Percentiles rank a stretch among this genome's conserved stretches.
These are phyloP conservation scores for Flaveria robusta DNA, from an alignment of 129 eudicot species.

Conservation along the genomic window DNA sequence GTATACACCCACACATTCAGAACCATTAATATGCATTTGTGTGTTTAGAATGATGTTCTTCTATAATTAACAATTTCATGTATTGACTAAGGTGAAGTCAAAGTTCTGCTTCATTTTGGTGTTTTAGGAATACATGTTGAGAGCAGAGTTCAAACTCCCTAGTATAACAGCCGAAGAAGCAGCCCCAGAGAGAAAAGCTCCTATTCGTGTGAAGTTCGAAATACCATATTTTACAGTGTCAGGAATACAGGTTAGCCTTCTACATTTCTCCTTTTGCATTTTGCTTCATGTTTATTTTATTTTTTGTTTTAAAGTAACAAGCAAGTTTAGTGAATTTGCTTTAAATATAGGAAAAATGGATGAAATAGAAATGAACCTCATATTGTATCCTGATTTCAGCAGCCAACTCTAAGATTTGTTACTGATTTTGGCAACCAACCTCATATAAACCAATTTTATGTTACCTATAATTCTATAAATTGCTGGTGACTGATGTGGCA, in stretches of 20 bases:
- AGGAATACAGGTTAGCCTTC: conserved; percentile 74
- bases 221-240: conserved; percentile 93
- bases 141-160: conserved; percentile 88
- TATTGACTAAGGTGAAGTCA: neutral
- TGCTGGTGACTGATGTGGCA: neutral
- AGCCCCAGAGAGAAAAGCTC: conserved; percentile 81
- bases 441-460: neutral
- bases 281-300: neutral
- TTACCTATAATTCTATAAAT: neutral
- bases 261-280: neutral
- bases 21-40: too few species aligned
- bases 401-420: neutral
- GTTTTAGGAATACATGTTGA: conserved; percentile 89
- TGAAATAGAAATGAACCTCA: too few species aligned
- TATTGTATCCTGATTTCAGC: neutral
- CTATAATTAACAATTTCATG: neutral
- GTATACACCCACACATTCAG: too few species aligned
- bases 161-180: conserved; percentile 80
- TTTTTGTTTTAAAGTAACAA: neutral
- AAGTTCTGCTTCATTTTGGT: neutral
- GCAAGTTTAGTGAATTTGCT: neutral
- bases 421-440: neutral
- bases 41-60: too few species aligned
- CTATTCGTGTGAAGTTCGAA: conserved; percentile 90
- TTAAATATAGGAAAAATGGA: too few species aligned